Evolutionary conservation across 495 filamentous ascomycete genomes (phyloP), one percentile per base, ranked within the genome.

Genomic region (Barbatosphaeria neglecta): DNA sequence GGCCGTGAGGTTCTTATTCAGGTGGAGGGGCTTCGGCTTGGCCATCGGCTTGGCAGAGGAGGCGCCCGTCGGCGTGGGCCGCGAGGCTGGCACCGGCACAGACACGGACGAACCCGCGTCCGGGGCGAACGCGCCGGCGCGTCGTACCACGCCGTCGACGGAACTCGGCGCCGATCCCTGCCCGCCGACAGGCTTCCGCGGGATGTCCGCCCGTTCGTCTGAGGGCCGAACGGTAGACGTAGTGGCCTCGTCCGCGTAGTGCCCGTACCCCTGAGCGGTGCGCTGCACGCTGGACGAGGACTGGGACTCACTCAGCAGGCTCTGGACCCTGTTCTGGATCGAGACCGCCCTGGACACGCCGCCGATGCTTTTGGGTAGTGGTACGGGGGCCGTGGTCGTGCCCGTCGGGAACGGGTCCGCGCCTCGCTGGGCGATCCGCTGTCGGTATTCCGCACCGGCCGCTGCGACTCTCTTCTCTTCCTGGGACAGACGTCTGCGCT

Each of bases 401-500:
- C 57, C 55, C 37, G 64, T 57, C 31, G 68, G 61, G 11, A 72
- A 64, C 1, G 74, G 77, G 13, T n/a, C 39, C 1, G 39, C 22
- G 19, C 15, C 11, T 13, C 77, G 63, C 44, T 81, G 81, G 2
- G 86, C 81, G 37, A 95, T 71, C 22, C 83, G 81, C 48, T 80
- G 75, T 4, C 85, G 80, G 57, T 96, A 94, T 61, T 95, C 92
- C 1, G 86, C 89, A n/a, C 87, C 87, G 1, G 90, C 92, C 37
- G 77, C 82, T 27, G 86, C 89, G 9, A 98, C 93, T n/a, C 92
- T 76, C 49, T 82, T 82, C 62, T 98, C 92, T 64, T 97, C 92
- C 60, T 87, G 80, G 17, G 83, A 83, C 17, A 97, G 76, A 39
- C 86, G 78, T 28, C 82, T 74, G 18, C 89, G 78, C 61, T 98